phyloP scores from a whole-genome alignment of 2,329 filamentous ascomycete species.

The Aspergillus texensis region DNA sequence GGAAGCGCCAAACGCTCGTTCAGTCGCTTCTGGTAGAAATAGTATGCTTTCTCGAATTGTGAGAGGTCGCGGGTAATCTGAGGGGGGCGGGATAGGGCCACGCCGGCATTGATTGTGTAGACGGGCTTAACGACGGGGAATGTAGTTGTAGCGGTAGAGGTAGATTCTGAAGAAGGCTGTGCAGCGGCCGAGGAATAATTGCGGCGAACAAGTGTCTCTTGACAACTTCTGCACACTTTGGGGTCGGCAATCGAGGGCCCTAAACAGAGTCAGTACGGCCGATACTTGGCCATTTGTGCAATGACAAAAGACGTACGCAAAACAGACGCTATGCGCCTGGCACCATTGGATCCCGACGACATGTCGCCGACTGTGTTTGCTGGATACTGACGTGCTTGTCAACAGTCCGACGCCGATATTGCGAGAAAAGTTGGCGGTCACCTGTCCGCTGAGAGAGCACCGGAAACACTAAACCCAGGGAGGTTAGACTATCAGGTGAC shows the following conservation, averaged over 20 bases:
- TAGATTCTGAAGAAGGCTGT: slow-evolving; percentile 39
- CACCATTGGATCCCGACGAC: slow-evolving; percentile 46
- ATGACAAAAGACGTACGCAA: slow-evolving; percentile 36
- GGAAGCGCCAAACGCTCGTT: slow-evolving; percentile 89
- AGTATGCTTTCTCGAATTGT: slow-evolving; percentile 89
- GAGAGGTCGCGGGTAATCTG: slow-evolving; percentile 81
- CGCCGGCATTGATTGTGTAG: slow-evolving; percentile 62
- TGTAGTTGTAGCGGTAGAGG: slow-evolving; percentile 28
- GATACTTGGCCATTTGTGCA: slow-evolving; percentile 6
- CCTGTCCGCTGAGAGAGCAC: slow-evolving; percentile 23
- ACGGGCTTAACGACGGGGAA: slow-evolving; percentile 37
- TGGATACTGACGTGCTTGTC: slow-evolving; percentile 22
- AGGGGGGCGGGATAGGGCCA: slow-evolving; percentile 86
- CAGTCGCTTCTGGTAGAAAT: slow-evolving; percentile 94
- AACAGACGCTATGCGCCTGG: slow-evolving; percentile 42
- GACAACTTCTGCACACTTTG: slow-evolving; percentile 48
- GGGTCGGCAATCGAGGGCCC: slow-evolving; percentile 43
- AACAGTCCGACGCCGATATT: slow-evolving; percentile 21
- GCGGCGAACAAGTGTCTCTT: slow-evolving; percentile 43
- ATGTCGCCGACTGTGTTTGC: slow-evolving; percentile 30
- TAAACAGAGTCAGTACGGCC: slow-evolving; percentile 20
- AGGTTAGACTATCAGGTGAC: slow-evolving; percentile 30
- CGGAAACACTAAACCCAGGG: slow-evolving; percentile 28
- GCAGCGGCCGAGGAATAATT: slow-evolving; percentile 45
- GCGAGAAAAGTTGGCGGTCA: slow-evolving; percentile 45